Percentiles rank a stretch among this genome's conserved stretches.
phyloP scores from a whole-genome alignment of 2,329 filamentous ascomycete species.

The Cercospora janseana region DNA sequence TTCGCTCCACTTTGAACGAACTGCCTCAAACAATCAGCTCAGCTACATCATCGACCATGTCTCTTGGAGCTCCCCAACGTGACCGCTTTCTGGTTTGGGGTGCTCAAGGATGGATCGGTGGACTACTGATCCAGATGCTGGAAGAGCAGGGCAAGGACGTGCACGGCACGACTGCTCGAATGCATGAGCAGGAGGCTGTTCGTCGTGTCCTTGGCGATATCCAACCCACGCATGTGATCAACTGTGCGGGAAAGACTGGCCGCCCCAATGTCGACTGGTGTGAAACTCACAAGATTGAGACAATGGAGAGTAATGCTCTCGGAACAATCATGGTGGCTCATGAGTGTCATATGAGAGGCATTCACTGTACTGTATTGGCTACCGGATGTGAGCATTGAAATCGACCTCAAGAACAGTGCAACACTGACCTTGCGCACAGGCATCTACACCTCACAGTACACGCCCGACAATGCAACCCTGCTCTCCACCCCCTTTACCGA shows the following conservation, averaged over 20 bases:
- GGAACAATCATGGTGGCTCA: constrained; percentile 64
- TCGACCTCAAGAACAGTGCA: neutral
- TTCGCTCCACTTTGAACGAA: constrained; percentile 12
- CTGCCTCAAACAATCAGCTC: neutral
- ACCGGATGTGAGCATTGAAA: constrained; percentile 55
- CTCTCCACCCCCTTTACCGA: constrained; percentile 61
- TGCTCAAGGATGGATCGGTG: constrained; percentile 61
- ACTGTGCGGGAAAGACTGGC: constrained; percentile 65
- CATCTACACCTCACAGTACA: constrained; percentile 31
- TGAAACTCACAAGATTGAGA: constrained; percentile 66
- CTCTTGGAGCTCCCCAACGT: constrained; percentile 12
- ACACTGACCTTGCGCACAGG: constrained; percentile 18
- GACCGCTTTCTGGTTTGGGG: constrained; percentile 64
- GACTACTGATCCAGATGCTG: constrained; percentile 60
- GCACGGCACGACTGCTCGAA: constrained; percentile 59
- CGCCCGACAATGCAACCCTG: constrained; percentile 36
- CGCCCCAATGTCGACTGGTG: constrained; percentile 70
- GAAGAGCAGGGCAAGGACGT: constrained; percentile 61
- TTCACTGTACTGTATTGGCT: constrained; percentile 65
- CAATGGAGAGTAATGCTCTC: constrained; percentile 65
- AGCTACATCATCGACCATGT: constrained; percentile 16
- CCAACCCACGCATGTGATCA: constrained; percentile 65
- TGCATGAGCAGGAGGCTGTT: constrained; percentile 62
- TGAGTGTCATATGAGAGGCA: constrained; percentile 56
- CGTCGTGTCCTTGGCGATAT: constrained; percentile 56